phyloP scores from a whole-genome alignment of 1,284 basidiomycete genomes.

The Rhizopogon hawkerae region DNA sequence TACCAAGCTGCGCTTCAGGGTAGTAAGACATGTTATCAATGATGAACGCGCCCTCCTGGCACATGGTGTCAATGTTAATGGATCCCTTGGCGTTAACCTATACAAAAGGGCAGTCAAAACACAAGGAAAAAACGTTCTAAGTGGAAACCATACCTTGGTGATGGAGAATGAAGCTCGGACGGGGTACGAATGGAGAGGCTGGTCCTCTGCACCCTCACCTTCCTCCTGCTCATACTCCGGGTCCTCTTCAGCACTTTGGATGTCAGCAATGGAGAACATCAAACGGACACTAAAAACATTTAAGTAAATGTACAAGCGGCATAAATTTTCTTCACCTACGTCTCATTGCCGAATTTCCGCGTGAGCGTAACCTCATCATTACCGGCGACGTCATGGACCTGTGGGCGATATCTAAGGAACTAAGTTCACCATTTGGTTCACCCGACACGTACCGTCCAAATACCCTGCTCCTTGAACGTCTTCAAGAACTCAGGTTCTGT shows the following conservation, averaged over 20 bases:
- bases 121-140: conserved; percentile 1
- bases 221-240: conserved; percentile 34
- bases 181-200: conserved; percentile 45
- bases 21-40: conserved; percentile 91
- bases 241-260: conserved; percentile 44
- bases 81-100: conserved; percentile 49
- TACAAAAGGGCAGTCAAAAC: not conserved
- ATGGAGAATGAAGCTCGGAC: conserved; percentile 76
- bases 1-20: conserved; percentile 63
- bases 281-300: conserved; percentile 51
- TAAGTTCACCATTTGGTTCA: not conserved
- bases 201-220: conserved; percentile 34
- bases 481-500: conserved; percentile 72
- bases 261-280: conserved; percentile 79
- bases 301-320: not conserved
- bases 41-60: conserved; percentile 77
- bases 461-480: conserved; percentile 63
- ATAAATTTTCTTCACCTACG: conserved; percentile 40
- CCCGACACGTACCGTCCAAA: conserved; percentile 57
- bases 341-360: conserved; percentile 88
- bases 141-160: conserved; percentile 57
- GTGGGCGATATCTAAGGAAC: not conserved
- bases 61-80: conserved; percentile 72
- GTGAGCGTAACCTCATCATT: conserved; percentile 78
- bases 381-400: conserved; percentile 69